phyloP scores from a whole-genome alignment of 2,329 filamentous ascomycete genomes.

The Fusarium sp. region DNA sequence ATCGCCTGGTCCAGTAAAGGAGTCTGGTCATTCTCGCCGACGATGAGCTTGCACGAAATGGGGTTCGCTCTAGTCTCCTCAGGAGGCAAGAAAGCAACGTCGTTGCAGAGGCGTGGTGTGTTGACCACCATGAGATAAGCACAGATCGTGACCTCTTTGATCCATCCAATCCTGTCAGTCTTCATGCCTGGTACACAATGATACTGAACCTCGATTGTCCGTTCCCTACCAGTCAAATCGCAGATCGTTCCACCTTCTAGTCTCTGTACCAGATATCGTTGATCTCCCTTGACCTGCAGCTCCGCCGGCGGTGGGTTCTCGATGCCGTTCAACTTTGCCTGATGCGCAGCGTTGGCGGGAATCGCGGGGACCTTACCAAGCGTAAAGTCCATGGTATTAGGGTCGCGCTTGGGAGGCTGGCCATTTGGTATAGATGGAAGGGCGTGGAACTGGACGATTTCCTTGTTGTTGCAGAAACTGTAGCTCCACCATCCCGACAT shows the following conservation, averaged over 20 bases:
- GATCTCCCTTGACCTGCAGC: conserved; percentile 82
- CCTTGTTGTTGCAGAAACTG: conserved; percentile 87
- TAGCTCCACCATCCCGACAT: conserved; percentile 96
- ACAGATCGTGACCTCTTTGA: conserved; percentile 92
- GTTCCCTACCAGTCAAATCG: conserved; percentile 82
- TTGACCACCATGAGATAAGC: conserved; percentile 93
- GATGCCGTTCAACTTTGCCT: conserved; percentile 36
- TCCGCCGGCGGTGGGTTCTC: conserved; percentile 60
- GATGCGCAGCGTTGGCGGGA: conserved; percentile 41
- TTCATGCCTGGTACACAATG: conserved; percentile 79
- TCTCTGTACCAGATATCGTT: conserved; percentile 84
- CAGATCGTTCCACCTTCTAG: conserved; percentile 82
- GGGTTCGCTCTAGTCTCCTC: conserved; percentile 78
- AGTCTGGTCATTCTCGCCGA: conserved; percentile 56
- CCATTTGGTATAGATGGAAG: conserved; percentile 72
- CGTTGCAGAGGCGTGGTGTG: conserved; percentile 86
- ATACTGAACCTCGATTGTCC: conserved; percentile 84
- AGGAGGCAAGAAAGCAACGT: conserved; percentile 85
- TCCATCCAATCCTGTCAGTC: conserved; percentile 83
- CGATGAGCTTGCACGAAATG: conserved; percentile 78
- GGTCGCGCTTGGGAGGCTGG: conserved; percentile 80
- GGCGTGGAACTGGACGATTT: conserved; percentile 91
- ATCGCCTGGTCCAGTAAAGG: conserved; percentile 46
- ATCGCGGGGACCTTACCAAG: conserved; percentile 66
- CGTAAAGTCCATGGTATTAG: conserved; percentile 76